Base-by-base conservation (phyloP, 2,329 filamentous ascomycete species). In the Blastomyces gilchristii region DNA sequence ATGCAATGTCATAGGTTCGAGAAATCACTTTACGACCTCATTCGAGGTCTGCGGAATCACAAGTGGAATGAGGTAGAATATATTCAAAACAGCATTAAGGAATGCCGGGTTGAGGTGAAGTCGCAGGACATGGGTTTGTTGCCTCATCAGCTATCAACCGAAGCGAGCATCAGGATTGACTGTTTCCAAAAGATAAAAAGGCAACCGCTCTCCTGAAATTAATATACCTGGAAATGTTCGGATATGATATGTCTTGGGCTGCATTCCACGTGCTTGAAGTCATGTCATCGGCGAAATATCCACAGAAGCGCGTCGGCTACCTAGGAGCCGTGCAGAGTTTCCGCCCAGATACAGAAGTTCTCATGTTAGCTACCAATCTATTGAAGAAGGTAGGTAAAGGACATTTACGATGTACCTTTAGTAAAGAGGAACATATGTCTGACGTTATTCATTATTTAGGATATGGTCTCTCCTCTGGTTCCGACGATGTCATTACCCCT, bases 211-310 rank as follows among this genome's bases (percentile, higher is more conserved):
- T 99, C 62, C 81, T 99, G 72, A 99, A 99, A 80, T 84, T 99
- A 70, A 88, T 97, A 61, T 99, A 99, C 75, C 85, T 99, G 68
- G 94, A 99, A 75, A 99, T 99, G 94, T 92, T 97, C 69, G 94
- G 94, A 16, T 90, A 97, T 74, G 94, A 97, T 77, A 99, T 99
- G 94, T 97, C 93, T 2, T 99, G 94, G 94, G 94, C 94, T 3
- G 92, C 92, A 14, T 99, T 99, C 78, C 90, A 99, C 75, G 93
- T 97, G 61, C 87, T 99, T 58, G 94, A 99, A 79, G 94, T 99
- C 78, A 99, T 99, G 94, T 96, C 92, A 47, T 96, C 91, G 49
- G 82, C 88, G 58, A 97, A 97, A 74, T 96, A 96, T 75, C 84
- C 91, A 68, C 93, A 97, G 77, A 99, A 99, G 78, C 85, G 93